phyloP scores from a whole-genome alignment of 2,329 filamentous ascomycete genomes.

The Thermothelomyces thermophilus region DNA sequence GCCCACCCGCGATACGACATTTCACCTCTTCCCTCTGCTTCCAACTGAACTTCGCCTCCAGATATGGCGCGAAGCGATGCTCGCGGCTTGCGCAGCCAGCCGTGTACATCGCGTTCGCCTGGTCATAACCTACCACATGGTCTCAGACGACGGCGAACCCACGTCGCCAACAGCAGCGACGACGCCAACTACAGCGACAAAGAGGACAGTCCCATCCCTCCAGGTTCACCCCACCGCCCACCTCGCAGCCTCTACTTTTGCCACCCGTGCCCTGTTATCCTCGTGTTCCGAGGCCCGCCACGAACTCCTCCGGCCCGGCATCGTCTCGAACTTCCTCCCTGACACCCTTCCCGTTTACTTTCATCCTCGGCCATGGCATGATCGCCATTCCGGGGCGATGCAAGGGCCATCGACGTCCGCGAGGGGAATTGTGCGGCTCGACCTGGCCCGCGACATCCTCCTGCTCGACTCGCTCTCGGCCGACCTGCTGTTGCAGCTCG shows the following conservation, averaged over 20 bases:
- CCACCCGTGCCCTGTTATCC: slow-evolving; percentile 1
- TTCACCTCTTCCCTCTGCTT: slow-evolving; percentile 8
- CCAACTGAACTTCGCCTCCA: slow-evolving; percentile 11
- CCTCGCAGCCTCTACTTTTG: slow-evolving; percentile 3
- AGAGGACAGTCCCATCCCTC: background rate
- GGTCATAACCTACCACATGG: background rate
- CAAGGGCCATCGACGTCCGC: background rate
- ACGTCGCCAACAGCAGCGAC: background rate
- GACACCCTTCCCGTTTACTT: background rate
- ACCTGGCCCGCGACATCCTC: slow-evolving; percentile 12
- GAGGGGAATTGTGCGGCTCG: slow-evolving; percentile 6
- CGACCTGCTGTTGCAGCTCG: background rate
- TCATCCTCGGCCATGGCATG: too few species aligned
- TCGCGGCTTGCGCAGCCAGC: background rate
- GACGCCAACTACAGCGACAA: background rate
- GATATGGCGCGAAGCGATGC: slow-evolving; percentile 3
- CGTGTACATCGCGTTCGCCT: slow-evolving; percentile 6
- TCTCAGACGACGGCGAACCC: background rate
- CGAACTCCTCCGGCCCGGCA: background rate
- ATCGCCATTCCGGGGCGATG: too few species aligned
- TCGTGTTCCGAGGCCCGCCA: slow-evolving; percentile 6
- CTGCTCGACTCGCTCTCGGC: background rate
- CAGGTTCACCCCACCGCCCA: slow-evolving; percentile 1
- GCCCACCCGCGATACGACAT: background rate
- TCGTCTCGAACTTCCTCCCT: background rate